Evolutionary conservation across 352 stramenopile genomes (phyloP).

Genomic region (Globisporangium orthogonon): DNA sequence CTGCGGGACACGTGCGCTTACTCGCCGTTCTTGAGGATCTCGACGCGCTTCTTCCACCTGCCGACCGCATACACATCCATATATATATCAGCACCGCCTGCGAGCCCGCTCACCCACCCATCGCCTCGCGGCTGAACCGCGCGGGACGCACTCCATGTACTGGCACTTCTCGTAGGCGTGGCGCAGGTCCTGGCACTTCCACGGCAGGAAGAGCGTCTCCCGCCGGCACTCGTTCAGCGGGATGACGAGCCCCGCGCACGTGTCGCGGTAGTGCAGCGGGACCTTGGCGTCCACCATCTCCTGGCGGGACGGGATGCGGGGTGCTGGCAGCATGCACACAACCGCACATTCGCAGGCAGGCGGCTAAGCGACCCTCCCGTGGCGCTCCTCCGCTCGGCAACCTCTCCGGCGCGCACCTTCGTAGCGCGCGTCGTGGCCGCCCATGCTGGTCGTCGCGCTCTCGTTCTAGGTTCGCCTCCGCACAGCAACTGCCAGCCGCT

Average conservation of each 20-base stretch:
- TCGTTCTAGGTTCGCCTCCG: constrained; percentile 18
- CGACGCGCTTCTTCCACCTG: constrained; percentile 80
- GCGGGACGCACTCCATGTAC: constrained; percentile 84
- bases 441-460: constrained; percentile 44
- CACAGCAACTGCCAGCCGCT: constrained; percentile 8
- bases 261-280: constrained; percentile 93
- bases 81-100: constrained; percentile 2
- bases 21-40: constrained; percentile 72
- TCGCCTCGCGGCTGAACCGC: not conserved
- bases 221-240: constrained; percentile 94
- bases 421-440: constrained; percentile 52
- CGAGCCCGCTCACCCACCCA: not conserved
- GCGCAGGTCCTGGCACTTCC: constrained; percentile 95
- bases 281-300: constrained; percentile 93
- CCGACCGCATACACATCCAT: not conserved
- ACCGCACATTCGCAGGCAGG: not conserved
- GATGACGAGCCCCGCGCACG: constrained; percentile 93
- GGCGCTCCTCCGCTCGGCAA: too few species aligned
- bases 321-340: constrained; percentile 25
- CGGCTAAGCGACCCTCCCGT: not conserved
- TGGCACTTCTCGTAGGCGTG: constrained; percentile 99
- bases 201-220: constrained; percentile 91
- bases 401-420: constrained; percentile 30
- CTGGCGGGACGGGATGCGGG: constrained; percentile 73
- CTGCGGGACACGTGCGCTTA: constrained; percentile 16